Conservation (phyloP, 1,139 yeast species). For the Pichia sp. region DNA sequence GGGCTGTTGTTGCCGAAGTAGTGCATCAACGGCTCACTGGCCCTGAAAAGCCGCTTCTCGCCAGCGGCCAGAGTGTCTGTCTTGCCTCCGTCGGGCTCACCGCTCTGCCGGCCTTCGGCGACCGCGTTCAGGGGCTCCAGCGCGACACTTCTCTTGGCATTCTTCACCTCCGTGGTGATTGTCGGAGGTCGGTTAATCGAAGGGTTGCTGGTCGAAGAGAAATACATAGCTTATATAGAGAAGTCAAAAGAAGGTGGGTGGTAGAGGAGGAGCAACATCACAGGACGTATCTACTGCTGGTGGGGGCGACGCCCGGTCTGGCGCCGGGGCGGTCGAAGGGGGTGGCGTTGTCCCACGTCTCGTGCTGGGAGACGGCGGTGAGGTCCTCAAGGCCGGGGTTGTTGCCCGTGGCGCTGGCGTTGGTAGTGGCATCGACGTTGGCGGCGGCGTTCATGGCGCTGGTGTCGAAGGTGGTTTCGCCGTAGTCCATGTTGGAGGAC, state of each 20-base stretch:
- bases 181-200: no score
- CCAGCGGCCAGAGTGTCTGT: no score
- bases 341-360: constrained; percentile 9
- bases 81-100: no score
- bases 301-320: not conserved
- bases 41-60: no score
- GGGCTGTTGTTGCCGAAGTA: not conserved
- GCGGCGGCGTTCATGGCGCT: not conserved
- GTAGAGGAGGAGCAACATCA: no score
- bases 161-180: no score
- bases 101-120: not conserved
- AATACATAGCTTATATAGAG: not conserved
- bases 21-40: no score
- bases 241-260: no score
- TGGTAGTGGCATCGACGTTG: no score
- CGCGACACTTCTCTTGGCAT: no score
- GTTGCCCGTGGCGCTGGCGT: not conserved
- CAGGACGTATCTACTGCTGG: not conserved
- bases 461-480: not conserved
- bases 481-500: not conserved
- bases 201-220: not conserved
- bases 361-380: constrained; percentile 7
- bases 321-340: constrained; percentile 6
- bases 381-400: not conserved
- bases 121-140: not conserved